Evolutionary conservation across 1,284 basidiomycete genomes (phyloP), one percentile per base, ranked within the genome.

Genomic region (Schizophyllum amplum): DNA sequence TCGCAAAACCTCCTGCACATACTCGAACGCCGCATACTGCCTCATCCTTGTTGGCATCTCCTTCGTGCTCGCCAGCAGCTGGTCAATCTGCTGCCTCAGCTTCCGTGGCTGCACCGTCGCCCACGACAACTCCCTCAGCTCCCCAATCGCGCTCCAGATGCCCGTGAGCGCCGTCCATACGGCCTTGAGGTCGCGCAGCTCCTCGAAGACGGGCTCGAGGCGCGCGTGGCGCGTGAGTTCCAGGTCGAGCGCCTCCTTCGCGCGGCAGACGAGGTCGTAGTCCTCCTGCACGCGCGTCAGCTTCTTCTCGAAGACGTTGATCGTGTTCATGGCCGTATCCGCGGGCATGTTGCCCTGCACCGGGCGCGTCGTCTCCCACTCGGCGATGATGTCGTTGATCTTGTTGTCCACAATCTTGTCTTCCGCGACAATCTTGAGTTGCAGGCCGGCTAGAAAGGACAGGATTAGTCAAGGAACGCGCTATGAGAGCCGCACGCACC

Each of bases 31-130:
- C 7, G 94, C 92, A 69, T 99, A 99, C 70, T 99, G 97, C 59
- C 97, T 84, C 97, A 99, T 99, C 57, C 95, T 83, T 53, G 92
- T 97, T 0, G 97, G 97, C 95, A 99, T 96, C 54, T 98, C 96
- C 72, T 95, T 94, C 20, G 95, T 98, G 26, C 92, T 94, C 24
- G 82, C 80, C 55, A 99, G 72, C 55, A 99, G 78, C 3, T 80
- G 85, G 66, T 99, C 97, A 58, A 99, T 86, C 64, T 94, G 91
- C 67, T 96, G 93, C 62, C 97, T 86, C 58, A 99, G 72, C 73
- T 98, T 98, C 65, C 97, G 84, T 20, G 97, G 92, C 68, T 96
- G 92, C 25, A 98, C 87, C 0, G 91, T 92, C 4, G 90, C 83
- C 97, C 97, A 99, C 3, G 86, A 76, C 66, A 88, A 81, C 66